These are phyloP conservation scores for Dendrothele bispora DNA, from an alignment of 768 basidiomycete species.

Conservation along the genomic window DNA sequence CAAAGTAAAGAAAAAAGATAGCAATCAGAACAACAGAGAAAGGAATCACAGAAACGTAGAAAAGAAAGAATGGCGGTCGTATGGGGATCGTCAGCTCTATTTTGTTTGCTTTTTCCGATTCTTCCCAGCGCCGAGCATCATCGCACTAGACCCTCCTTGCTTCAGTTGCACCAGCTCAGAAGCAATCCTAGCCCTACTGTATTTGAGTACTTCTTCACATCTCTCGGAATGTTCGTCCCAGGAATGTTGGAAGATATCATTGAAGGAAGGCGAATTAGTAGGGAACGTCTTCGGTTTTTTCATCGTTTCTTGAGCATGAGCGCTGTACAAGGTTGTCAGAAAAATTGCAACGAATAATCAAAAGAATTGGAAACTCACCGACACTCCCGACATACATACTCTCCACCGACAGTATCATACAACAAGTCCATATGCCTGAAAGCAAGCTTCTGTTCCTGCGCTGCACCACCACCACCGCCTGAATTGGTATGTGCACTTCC, in stretches of 20 bases:
- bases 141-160: background rate
- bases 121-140: background rate
- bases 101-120: background rate
- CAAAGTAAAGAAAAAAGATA: background rate
- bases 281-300: conserved; percentile 5
- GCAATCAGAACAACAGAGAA: background rate
- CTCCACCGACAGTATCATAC: conserved; percentile 4
- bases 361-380: background rate
- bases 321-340: background rate
- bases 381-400: conserved; percentile 5
- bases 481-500: too few relatives aligned
- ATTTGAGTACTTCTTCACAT: conserved; percentile 4
- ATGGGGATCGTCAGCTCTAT: background rate
- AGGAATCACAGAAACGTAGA: background rate
- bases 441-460: background rate
- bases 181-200: background rate
- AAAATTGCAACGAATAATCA: background rate
- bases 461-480: background rate
- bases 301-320: background rate
- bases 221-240: conserved; percentile 2
- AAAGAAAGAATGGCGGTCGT: background rate
- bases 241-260: background rate
- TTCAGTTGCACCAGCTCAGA: background rate
- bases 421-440: conserved; percentile 5
- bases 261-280: background rate